phyloP scores from a whole-genome alignment of 106 monocot species.

The Dioscorea alata region DNA sequence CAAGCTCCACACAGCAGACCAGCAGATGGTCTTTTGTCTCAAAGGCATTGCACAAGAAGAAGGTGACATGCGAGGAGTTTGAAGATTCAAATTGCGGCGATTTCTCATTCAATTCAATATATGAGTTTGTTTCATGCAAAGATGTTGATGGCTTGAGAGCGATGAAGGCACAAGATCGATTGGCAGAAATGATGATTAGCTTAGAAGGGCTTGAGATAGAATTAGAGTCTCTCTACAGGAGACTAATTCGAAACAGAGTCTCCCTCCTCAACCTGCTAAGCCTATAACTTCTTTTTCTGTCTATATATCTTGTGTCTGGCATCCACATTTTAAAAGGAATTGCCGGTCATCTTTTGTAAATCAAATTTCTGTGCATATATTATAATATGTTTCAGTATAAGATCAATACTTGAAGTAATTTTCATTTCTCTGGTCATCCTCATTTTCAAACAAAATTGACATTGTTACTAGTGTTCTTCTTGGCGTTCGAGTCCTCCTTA shows the following conservation, averaged over 20 bases:
- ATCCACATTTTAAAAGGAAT: conserved; percentile 2
- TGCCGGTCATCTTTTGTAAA: too few species aligned
- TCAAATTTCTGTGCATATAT: too few species aligned
- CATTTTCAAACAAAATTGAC: too few species aligned
- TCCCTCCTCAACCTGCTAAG: conserved; percentile 26
- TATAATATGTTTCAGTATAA: too few species aligned
- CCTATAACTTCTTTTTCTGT: not conserved
- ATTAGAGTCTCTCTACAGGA: conserved; percentile 23
- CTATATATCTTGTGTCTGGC: not conserved
- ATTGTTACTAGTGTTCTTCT: too few species aligned
- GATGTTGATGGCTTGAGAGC: conserved; percentile 1
- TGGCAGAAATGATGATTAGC: conserved; percentile 5
- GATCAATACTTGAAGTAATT: too few species aligned
- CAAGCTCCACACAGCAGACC: too few species aligned
- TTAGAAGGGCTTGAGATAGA: conserved; percentile 21
- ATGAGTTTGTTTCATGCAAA: not conserved
- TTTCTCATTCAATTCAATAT: not conserved
- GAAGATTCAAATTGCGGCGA: not conserved
- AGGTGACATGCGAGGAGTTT: conserved; percentile 5
- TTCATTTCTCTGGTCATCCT: too few species aligned
- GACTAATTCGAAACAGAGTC: conserved; percentile 23
- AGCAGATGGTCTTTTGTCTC: conserved; percentile 22
- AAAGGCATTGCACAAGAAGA: conserved; percentile 17
- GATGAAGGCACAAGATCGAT: not conserved
- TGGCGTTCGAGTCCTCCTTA: too few species aligned